phyloP scores from a whole-genome alignment of 352 stramenopile species.

The Globisporangium lucens region DNA sequence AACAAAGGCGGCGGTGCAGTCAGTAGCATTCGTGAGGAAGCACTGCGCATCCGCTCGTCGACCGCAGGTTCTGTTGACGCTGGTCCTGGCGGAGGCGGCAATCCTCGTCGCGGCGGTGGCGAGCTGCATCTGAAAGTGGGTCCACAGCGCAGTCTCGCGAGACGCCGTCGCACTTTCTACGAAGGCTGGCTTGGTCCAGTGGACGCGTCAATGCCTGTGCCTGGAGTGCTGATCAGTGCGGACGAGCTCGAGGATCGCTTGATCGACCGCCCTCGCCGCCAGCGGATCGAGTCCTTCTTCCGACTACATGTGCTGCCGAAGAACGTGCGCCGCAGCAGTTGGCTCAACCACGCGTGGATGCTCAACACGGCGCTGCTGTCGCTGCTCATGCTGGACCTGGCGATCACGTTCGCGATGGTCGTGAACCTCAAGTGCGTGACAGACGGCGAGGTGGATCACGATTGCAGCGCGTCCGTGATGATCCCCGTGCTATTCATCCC shows the following conservation, averaged over 20 bases:
- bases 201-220: conserved; percentile 67
- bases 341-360: conserved; percentile 63
- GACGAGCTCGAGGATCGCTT: conserved; percentile 66
- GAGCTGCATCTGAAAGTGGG: conserved; percentile 29
- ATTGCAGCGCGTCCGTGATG: conserved; percentile 74
- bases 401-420: conserved; percentile 77
- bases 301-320: conserved; percentile 45
- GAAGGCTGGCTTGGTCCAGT: conserved; percentile 70
- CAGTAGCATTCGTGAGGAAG: conserved; percentile 71
- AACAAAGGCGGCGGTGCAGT: conserved; percentile 2
- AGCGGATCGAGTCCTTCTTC: conserved; percentile 46
- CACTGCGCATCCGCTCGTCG: conserved; percentile 57
- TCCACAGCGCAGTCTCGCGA: conserved; percentile 16
- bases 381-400: conserved; percentile 73
- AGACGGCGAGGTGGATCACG: conserved; percentile 58
- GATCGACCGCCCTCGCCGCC: conserved; percentile 33
- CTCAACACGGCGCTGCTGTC: conserved; percentile 56
- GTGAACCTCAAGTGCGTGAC: conserved; percentile 80
- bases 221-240: conserved; percentile 64
- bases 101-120: conserved; percentile 10
- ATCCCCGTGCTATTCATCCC: conserved; percentile 67
- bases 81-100: neutral
- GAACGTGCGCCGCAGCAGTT: conserved; percentile 54
- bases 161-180: conserved; percentile 48
- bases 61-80: conserved; percentile 36